Conservation (phyloP, 768 basidiomycete genomes). For the Russula sp. region DNA sequence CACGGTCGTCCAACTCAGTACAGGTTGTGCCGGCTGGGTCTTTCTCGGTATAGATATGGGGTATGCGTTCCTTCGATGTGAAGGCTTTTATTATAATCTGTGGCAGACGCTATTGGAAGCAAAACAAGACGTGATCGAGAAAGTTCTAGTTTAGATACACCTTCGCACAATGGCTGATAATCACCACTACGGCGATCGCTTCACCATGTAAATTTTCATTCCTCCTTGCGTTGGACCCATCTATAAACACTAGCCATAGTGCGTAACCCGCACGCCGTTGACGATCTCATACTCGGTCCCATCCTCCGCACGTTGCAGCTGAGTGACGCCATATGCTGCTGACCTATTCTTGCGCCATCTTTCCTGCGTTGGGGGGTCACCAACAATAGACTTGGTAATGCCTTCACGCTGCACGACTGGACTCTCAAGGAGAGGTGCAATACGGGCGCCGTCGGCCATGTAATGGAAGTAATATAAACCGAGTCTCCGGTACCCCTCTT, state of each 20-base stretch:
- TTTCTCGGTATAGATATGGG: background rate
- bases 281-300: slow-evolving; percentile 31
- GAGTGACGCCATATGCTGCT: slow-evolving; percentile 27
- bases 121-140: background rate
- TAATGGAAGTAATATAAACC: slow-evolving; percentile 33
- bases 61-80: background rate
- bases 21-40: background rate
- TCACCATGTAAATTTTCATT: background rate
- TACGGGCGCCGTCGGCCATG: slow-evolving; percentile 27
- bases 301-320: slow-evolving; percentile 28
- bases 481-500: slow-evolving; percentile 30
- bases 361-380: slow-evolving; percentile 27
- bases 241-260: slow-evolving; percentile 25
- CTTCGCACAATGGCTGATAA: background rate
- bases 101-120: too few species aligned
- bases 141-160: background rate
- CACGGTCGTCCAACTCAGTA: background rate
- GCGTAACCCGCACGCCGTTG: slow-evolving; percentile 29
- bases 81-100: background rate
- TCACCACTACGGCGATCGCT: background rate
- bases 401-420: slow-evolving; percentile 31
- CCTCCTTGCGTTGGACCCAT: background rate
- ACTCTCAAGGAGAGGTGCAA: slow-evolving; percentile 27
- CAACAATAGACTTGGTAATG: slow-evolving; percentile 25
- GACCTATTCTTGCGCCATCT: slow-evolving; percentile 29